Conservation (phyloP, 192 early-diverging fungal species). For the Gamsiella multidivaricata region DNA sequence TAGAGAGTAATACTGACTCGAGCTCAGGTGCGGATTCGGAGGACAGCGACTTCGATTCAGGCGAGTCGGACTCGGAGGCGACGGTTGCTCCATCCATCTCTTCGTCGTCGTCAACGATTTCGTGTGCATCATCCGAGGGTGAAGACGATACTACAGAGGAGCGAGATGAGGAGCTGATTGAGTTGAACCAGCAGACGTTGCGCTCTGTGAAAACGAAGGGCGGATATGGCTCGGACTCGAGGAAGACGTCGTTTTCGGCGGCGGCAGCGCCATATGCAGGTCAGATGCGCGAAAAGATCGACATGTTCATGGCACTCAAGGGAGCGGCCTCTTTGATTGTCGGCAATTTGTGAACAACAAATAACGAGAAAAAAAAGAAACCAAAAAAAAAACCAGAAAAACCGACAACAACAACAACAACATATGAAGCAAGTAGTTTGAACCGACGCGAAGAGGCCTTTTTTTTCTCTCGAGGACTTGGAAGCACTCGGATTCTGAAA, state of each 20-base stretch:
- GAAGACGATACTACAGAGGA: conserved; percentile 4
- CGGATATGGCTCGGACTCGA: background rate
- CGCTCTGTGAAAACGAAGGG: background rate
- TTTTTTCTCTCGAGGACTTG: no score
- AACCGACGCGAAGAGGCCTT: no score
- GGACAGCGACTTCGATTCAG: background rate
- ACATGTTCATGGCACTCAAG: conserved; percentile 50
- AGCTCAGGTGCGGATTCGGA: background rate
- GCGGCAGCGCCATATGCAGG: conserved; percentile 16
- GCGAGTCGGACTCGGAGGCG: conserved; percentile 1
- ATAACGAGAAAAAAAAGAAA: background rate
- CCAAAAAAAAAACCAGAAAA: no score
- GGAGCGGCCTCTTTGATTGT: conserved; percentile 44
- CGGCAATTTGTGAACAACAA: conserved; percentile 22
- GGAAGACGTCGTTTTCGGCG: background rate
- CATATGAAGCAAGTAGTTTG: no score
- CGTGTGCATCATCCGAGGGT: background rate
- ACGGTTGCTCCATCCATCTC: background rate
- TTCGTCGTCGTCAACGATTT: background rate
- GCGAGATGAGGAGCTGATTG: conserved; percentile 16
- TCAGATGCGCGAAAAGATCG: conserved; percentile 48
- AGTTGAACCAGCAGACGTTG: conserved; percentile 34
- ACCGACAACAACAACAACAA: no score
- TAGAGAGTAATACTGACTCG: background rate
- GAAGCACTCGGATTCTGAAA: no score